A percentile compares a stretch with the other conserved stretches of the same genome.
Evolutionary conservation across 1,284 basidiomycete species (phyloP).

Genomic region (Boletus smithii): DNA sequence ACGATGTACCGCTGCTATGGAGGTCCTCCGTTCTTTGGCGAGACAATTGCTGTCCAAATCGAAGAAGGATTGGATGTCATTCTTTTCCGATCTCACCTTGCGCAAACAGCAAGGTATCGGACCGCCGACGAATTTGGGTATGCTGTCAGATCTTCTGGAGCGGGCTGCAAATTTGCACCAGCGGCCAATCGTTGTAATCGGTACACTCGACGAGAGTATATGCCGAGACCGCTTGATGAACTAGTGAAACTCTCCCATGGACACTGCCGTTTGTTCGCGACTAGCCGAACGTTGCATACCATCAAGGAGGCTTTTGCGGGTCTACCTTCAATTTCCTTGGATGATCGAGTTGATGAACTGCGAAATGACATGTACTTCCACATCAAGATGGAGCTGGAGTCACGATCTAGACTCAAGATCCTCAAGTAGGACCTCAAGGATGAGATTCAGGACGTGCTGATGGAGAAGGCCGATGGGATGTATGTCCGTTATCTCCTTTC

Average conservation of each 20-base stretch:
- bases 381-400: slow-evolving; percentile 1
- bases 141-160: slow-evolving; percentile 2
- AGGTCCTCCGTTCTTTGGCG: slow-evolving; percentile 12
- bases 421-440: neutral
- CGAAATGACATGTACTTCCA: too few species aligned
- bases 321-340: too few species aligned
- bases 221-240: too few species aligned
- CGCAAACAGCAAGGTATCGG: neutral
- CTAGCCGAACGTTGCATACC: too few species aligned
- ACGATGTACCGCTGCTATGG: neutral
- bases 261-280: too few species aligned
- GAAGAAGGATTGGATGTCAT: slow-evolving; percentile 4
- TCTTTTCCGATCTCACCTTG: neutral
- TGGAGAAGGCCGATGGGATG: slow-evolving; percentile 12
- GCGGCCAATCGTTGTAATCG: too few species aligned
- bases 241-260: too few species aligned
- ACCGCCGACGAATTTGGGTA: neutral
- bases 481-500: neutral
- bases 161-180: too few species aligned
- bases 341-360: neutral
- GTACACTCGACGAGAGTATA: slow-evolving; percentile 16
- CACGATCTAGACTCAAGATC: neutral
- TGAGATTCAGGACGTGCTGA: neutral
- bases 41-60: neutral
- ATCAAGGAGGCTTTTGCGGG: slow-evolving; percentile 1